Base-by-base conservation (phyloP, 441 rosid genomes). In the Populus trichocarpa region DNA sequence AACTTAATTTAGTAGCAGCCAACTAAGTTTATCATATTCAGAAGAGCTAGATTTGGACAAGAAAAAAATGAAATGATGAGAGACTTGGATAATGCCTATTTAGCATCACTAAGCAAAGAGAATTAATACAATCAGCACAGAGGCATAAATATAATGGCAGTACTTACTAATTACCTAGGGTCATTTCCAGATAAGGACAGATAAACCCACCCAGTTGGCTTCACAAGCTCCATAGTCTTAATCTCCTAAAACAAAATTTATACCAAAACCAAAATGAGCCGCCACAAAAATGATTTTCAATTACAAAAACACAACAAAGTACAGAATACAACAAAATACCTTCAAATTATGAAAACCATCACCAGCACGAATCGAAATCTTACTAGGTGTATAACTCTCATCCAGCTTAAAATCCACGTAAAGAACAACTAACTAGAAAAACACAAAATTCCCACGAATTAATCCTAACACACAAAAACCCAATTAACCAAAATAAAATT, bases 381-480 rank as follows among this genome's bases (percentile, higher is more conserved):
- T 94, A 87, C 95, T 90, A 0, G 98, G 97, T 0, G 97, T 93
- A 74, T 90, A 94, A 85, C 98, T 96, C 88, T 96, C 96, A 38
- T 94, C 99, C 72, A 91, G 91, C 92, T 96, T 96, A 81, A 89
- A 93, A 88, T 94, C 98, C 86, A 94, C 89, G 77, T 96, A 91
- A 26, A 96, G 73, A 33, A 82, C 89, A 77, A 96, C 96, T 84
- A 92, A 79, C 97, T 96, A 64, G 66, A 78, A 59, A 36, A 70
- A 42, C 32, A 66, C 36, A n/a, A 71, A 77, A 36, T 50, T 69
- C 14, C 36, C 73, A 71, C 50, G 10, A 66, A 57, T 9, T 8
- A 66, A 40, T 18, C 16, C 72, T 73, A 75, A 16, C 30, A 71
- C 42, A 3, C 18, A 61, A 70, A 67, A 16, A 42, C 32, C 32